Evolutionary conservation across 805 yeast species (phyloP).

Genomic region (Ogataea dorogensis): DNA sequence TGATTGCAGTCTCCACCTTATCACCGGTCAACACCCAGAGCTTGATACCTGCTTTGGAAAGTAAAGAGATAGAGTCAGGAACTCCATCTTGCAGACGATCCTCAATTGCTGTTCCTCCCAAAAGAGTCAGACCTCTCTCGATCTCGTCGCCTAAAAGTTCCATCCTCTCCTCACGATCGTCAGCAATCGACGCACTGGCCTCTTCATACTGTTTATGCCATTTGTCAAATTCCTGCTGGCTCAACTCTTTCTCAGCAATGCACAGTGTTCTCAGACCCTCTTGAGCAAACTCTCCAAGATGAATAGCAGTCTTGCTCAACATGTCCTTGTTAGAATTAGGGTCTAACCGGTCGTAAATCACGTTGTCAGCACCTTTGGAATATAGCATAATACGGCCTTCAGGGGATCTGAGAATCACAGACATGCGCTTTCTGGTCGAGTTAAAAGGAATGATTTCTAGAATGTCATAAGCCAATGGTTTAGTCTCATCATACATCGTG

Average conservation of each 20-base stretch:
- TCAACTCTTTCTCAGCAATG: constrained; percentile 56
- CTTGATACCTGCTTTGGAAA: constrained; percentile 73
- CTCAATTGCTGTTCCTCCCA: constrained; percentile 84
- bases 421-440: constrained; percentile 76
- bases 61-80: constrained; percentile 65
- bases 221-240: constrained; percentile 41
- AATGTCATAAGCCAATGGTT: constrained; percentile 42
- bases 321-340: constrained; percentile 40
- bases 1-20: constrained; percentile 79
- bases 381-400: constrained; percentile 43
- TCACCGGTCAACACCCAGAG: constrained; percentile 85
- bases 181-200: constrained; percentile 56
- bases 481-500: constrained; percentile 44
- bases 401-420: constrained; percentile 57
- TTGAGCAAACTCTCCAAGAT: constrained; percentile 66
- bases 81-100: constrained; percentile 78
- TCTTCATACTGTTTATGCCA: constrained; percentile 58
- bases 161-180: constrained; percentile 56
- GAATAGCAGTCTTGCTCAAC: constrained; percentile 55
- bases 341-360: constrained; percentile 50
- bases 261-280: constrained; percentile 80
- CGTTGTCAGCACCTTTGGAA: constrained; percentile 76
- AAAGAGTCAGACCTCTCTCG: constrained; percentile 52
- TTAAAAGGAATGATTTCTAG: constrained; percentile 61
- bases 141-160: constrained; percentile 56